These are phyloP conservation scores for Straminergon stramineum DNA, from an alignment of 225 moss, liverwort and hornwort species.

Conservation along the genomic window DNA sequence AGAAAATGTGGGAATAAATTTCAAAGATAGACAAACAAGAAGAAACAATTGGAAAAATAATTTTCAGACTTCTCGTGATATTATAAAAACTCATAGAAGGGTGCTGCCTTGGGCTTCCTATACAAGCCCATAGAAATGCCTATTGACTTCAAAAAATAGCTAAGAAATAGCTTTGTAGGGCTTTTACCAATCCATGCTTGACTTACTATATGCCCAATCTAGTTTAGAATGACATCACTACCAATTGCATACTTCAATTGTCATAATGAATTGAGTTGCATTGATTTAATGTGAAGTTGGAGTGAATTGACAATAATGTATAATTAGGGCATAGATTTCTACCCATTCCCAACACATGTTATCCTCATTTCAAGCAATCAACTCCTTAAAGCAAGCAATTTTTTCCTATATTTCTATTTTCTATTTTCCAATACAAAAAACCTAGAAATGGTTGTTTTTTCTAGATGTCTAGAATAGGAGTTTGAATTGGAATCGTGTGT, in stretches of 20 bases:
- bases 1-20: background rate
- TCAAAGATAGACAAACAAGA: background rate
- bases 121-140: rapidly evolving
- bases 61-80: background rate
- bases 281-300: background rate
- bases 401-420: background rate
- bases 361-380: rapidly evolving
- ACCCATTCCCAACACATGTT: rapidly evolving
- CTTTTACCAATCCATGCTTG: background rate
- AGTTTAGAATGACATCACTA: rapidly evolving
- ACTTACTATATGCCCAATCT: background rate
- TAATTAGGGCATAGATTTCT: background rate
- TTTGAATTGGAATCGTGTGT: background rate
- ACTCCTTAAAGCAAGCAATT: rapidly evolving
- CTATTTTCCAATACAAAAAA: background rate
- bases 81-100: too few species aligned
- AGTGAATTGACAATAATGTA: background rate
- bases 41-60: background rate
- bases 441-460: rapidly evolving
- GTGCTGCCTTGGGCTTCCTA: rapidly evolving
- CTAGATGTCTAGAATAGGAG: background rate
- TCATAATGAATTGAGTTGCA: background rate
- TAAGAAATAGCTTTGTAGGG: background rate
- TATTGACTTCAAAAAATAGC: background rate
- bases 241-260: background rate